phyloP scores from a whole-genome alignment of 352 stramenopile species.

The Elongisporangium prolatum region DNA sequence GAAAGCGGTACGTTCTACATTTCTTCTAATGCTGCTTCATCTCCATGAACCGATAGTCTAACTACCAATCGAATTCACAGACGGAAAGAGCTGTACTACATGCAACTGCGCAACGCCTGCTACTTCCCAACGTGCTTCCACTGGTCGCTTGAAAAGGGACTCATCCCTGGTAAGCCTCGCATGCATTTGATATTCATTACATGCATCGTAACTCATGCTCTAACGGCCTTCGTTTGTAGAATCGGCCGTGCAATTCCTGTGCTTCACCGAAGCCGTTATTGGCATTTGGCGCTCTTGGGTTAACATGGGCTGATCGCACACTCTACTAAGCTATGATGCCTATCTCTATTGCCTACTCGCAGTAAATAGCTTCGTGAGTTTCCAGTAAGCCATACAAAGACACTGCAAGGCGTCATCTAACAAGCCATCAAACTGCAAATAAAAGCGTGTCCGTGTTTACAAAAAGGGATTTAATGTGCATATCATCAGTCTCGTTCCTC shows the following conservation, averaged over 20 bases:
- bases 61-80: conserved; percentile 13
- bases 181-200: neutral
- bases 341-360: too few relatives aligned
- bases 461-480: too few relatives aligned
- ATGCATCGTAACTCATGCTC: neutral
- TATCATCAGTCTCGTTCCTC: conserved; percentile 6
- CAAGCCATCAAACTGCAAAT: too few relatives aligned
- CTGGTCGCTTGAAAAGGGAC: conserved; percentile 68
- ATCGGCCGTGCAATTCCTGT: conserved; percentile 64
- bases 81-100: conserved; percentile 68
- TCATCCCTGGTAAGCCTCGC: conserved; percentile 47
- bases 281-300: conserved; percentile 75
- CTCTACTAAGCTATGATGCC: too few relatives aligned
- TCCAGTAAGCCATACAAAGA: too few relatives aligned
- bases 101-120: conserved; percentile 79
- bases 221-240: conserved; percentile 23
- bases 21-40: conserved; percentile 3
- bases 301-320: conserved; percentile 22
- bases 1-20: conserved; percentile 26
- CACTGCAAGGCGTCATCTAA: too few relatives aligned
- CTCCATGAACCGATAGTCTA: neutral
- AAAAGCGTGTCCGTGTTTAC: too few relatives aligned
- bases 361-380: too few relatives aligned
- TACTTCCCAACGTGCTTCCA: conserved; percentile 77
- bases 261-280: conserved; percentile 55